Evolutionary conservation across 805 yeast genomes (phyloP).

Genomic region (Wickerhamomyces bovis): DNA sequence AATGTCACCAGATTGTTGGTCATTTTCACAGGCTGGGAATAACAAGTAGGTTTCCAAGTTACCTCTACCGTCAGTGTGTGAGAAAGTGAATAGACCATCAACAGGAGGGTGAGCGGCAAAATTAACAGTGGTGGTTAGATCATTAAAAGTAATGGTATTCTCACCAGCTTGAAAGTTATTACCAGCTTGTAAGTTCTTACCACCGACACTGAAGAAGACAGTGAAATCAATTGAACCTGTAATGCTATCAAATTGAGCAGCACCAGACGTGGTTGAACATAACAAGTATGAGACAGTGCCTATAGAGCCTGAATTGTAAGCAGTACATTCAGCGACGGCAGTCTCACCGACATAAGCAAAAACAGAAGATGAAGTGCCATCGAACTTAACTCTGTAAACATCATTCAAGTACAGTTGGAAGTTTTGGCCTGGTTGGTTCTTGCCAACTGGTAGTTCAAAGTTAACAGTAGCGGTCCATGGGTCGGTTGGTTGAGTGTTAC

Average conservation of each 20-base stretch:
- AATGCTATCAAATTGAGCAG: constrained; percentile 15
- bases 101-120: constrained; percentile 20
- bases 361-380: constrained; percentile 15
- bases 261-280: constrained; percentile 23
- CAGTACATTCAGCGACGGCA: constrained; percentile 26
- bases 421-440: constrained; percentile 10
- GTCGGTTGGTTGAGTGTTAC: constrained; percentile 2
- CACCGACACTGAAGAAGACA: constrained; percentile 31
- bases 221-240: constrained; percentile 26
- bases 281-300: constrained; percentile 24
- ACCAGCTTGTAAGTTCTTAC: constrained; percentile 26
- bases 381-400: constrained; percentile 30
- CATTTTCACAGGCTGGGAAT: constrained; percentile 27
- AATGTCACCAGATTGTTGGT: constrained; percentile 22
- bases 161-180: constrained; percentile 24
- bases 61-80: constrained; percentile 28
- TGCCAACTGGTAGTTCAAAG: constrained; percentile 22
- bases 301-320: constrained; percentile 27
- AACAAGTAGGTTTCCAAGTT: constrained; percentile 28
- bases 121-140: constrained; percentile 22
- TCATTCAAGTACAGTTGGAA: constrained; percentile 25
- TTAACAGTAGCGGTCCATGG: constrained; percentile 30
- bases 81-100: constrained; percentile 18
- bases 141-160: constrained; percentile 23
- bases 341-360: constrained; percentile 23